Evolutionary conservation across 768 basidiomycete species (phyloP).

Genomic region (Rhodocollybia butyracea): DNA sequence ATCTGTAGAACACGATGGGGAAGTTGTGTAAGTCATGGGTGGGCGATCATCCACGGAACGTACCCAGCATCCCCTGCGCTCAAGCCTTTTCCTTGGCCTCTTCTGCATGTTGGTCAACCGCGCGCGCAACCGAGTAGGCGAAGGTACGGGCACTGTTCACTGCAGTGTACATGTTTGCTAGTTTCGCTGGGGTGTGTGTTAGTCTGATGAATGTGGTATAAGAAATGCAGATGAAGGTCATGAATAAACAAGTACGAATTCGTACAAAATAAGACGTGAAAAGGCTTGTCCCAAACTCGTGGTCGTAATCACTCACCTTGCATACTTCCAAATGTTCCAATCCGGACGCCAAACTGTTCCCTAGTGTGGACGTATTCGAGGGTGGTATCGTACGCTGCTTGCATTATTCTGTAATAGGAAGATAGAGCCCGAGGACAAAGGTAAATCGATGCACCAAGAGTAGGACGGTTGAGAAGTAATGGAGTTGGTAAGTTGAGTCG

Average conservation of each 20-base stretch:
- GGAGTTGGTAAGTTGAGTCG: too few relatives aligned
- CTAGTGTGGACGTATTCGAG: constrained; percentile 91
- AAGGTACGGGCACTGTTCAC: constrained; percentile 85
- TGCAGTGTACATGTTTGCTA: constrained; percentile 94
- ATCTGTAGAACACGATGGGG: not conserved
- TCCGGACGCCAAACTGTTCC: constrained; percentile 83
- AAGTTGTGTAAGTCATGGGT: too few relatives aligned
- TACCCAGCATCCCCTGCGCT: not conserved
- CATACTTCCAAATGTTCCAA: constrained; percentile 94
- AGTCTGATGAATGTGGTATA: not conserved
- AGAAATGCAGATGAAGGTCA: constrained; percentile 14
- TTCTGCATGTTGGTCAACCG: constrained; percentile 55
- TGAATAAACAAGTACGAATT: constrained; percentile 12
- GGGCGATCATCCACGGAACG: not conserved
- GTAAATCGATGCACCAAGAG: constrained; percentile 3
- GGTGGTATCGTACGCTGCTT: constrained; percentile 87
- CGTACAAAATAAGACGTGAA: not conserved
- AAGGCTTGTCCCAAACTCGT: too few relatives aligned
- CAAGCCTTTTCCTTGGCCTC: constrained; percentile 37
- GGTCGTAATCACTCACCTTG: too few relatives aligned
- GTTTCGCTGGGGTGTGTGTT: constrained; percentile 49
- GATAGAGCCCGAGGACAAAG: constrained; percentile 7
- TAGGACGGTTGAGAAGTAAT: too few relatives aligned
- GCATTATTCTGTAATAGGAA: constrained; percentile 64
- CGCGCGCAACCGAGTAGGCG: constrained; percentile 89